A percentile compares a stretch with the other conserved stretches of the same genome.
Evolutionary conservation across 2,329 filamentous ascomycete genomes (phyloP).

Genomic region (Nothophoma quercina): DNA sequence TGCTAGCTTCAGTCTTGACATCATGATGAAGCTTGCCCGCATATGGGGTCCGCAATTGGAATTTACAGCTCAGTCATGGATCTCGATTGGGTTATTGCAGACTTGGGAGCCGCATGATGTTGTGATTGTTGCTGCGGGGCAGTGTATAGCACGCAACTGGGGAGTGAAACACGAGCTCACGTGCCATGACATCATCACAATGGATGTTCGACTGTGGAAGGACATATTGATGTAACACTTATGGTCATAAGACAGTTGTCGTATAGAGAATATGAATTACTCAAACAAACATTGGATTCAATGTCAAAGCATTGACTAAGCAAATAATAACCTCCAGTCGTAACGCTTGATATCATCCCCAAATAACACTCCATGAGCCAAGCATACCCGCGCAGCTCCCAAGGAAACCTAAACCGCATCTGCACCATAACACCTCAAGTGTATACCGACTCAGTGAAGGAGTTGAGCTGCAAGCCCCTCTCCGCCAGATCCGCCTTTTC

Average conservation of each 20-base stretch:
- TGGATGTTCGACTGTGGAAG: no score
- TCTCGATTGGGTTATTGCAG: not conserved
- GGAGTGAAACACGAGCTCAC: slow-evolving; percentile 9
- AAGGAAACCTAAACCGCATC: not conserved
- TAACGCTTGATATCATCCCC: not conserved
- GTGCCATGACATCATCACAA: slow-evolving; percentile 20
- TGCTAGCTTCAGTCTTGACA: slow-evolving; percentile 17
- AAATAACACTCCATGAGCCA: not conserved
- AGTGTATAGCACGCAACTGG: not conserved
- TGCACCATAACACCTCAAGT: slow-evolving; percentile 50
- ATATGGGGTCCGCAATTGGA: slow-evolving; percentile 6
- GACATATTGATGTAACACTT: no score
- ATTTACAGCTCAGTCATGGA: not conserved
- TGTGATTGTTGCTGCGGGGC: not conserved
- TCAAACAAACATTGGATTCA: no score
- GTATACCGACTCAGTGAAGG: slow-evolving; percentile 86
- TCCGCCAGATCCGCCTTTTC: slow-evolving; percentile 88
- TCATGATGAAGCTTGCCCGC: slow-evolving; percentile 19
- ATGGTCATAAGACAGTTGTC: no score
- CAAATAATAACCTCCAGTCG: no score
- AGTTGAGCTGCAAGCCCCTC: slow-evolving; percentile 83
- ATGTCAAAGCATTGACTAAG: not conserved
- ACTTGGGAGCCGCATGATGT: not conserved
- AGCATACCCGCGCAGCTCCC: no score
- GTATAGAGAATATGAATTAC: not conserved